Evolutionary conservation across 2,329 filamentous ascomycete species (phyloP), one percentile per base, ranked within the genome.

Genomic region (Pseudogymnoascus sp.): DNA sequence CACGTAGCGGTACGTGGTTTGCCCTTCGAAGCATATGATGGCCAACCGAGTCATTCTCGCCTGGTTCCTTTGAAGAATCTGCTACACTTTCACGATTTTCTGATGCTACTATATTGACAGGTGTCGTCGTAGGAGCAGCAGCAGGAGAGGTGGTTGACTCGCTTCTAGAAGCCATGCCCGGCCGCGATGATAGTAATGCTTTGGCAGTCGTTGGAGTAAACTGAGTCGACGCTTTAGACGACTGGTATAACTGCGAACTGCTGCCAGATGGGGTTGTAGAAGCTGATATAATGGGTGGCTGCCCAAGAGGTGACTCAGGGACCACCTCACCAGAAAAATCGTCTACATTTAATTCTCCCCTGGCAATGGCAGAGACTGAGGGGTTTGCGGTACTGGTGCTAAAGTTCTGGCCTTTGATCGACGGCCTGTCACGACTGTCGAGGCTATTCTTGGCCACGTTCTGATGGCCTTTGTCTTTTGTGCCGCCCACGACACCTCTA

Each of bases 401-500:
- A 10, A 74, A 72, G 64, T 73, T 74, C 1, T 78, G 76, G 61
- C 76, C 78, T 66, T 76, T 79, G 66, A 76, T 78, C 2, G 79
- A 78, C 1, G 69, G 67, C 42, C 70, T 69, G 64, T 85, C 74
- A 65, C 80, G 70, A 74, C 74, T 68, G 71, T 79, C 74, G 69
- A 74, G 67, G 70, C 82, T 74, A 69, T 78, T 74, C 60, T 74
- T 67, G 64, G 66, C 63, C 19, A 67, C 67, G 70, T 71, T 63
- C 68, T 72, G 53, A 65, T 70, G 21, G 68, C 69, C 59, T 74
- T 79, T 79, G 63, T 86, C 83, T 68, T 84, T 87, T 47, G 81
- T 83, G 13, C 81, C 89, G 14, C 88, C 88, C n/a, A 96, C 90
- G 0, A 87, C 92, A 63, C 90, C 90, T 72, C 87, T 86, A 69